Base-by-base conservation (phyloP, 1,284 basidiomycete genomes). In the Lignosus rhinocerotis region DNA sequence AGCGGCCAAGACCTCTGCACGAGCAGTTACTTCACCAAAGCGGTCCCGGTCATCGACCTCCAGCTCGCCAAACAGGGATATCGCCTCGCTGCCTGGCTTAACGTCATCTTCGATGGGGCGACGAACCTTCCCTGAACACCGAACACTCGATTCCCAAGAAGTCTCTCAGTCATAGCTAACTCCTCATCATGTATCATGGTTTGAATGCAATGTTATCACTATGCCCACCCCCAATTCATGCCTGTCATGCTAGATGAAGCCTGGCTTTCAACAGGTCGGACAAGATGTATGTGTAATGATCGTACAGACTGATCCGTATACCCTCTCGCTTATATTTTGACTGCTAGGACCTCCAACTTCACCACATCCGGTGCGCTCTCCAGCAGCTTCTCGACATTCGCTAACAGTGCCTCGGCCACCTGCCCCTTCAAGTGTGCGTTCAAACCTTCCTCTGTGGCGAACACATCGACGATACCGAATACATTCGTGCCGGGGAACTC, bases 51-150 rank as follows among this genome's bases (percentile, higher is more conserved):
- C 48, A 82, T 84, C 57, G 80, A 84, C 61, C 63, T 74, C 25
- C 82, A 84, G 66, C 75, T 84, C 36, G 82, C 83, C 8, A 84
- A 83, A 67, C 78, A 80, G 66, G 82, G 81, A 1, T 83, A 77
- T 66, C 75, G 81, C 16, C 73, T 84, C 42, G 82, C 81, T 2
- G 80, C 79, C 3, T 84, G 81, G 82, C 71, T 83, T 58, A 83
- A 83, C 64, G 77, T 80, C 42, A 71, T 83, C 41, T 81, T 83
- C 58, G 75, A 74, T 17, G 66, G 66, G 3, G 59, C 61, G 4
- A 56, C 65, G 14, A 66, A 64, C 25, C 25, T 25, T 25, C 25
- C 25, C 25, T 25, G 25, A 25, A 25, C 25, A 25, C 25, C 25
- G 25, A 25, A 25, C 25, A 25, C 25, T 25, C 25, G 25, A 25